Percentiles rank a stretch among this genome's conserved stretches.
Evolutionary conservation across 352 stramenopile species (phyloP).

Genomic region (Globisporangium rhizosaccharum): DNA sequence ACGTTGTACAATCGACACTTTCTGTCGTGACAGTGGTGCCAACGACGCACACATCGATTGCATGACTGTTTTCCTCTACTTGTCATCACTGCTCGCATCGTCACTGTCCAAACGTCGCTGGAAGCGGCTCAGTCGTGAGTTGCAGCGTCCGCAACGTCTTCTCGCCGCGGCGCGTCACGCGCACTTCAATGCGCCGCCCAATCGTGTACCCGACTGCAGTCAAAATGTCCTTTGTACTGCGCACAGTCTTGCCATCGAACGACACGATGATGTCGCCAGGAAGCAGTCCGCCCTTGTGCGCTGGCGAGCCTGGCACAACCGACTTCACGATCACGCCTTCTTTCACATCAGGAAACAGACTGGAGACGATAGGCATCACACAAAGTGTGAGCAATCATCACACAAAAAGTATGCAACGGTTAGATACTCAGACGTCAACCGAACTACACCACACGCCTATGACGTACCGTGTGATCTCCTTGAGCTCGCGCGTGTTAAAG

Average conservation of each 20-base stretch:
- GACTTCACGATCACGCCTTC: conserved; percentile 83
- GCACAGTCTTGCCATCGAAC: conserved; percentile 68
- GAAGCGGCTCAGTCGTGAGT: conserved; percentile 61
- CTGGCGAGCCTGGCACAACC: conserved; percentile 68
- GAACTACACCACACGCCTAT: background rate
- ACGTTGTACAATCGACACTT: too few relatives aligned
- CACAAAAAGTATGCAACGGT: background rate
- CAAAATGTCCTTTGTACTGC: conserved; percentile 75
- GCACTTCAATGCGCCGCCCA: conserved; percentile 58
- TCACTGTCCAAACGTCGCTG: conserved; percentile 19
- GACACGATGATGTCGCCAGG: conserved; percentile 71
- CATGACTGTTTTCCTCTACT: too few relatives aligned
- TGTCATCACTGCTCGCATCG: too few relatives aligned
- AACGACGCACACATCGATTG: too few relatives aligned
- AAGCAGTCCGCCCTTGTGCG: conserved; percentile 68
- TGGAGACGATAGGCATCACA: conserved; percentile 2
- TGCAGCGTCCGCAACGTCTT: conserved; percentile 34
- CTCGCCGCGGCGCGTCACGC: conserved; percentile 60
- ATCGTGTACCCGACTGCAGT: conserved; percentile 65
- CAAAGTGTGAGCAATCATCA: too few relatives aligned
- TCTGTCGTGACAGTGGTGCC: too few relatives aligned
- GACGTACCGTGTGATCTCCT: conserved; percentile 48
- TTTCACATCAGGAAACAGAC: conserved; percentile 68
- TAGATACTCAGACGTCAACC: background rate
- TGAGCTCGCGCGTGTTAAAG: conserved; percentile 65